Evolutionary conservation across 768 basidiomycete genomes (phyloP).

Genomic region (Epithele typhae): DNA sequence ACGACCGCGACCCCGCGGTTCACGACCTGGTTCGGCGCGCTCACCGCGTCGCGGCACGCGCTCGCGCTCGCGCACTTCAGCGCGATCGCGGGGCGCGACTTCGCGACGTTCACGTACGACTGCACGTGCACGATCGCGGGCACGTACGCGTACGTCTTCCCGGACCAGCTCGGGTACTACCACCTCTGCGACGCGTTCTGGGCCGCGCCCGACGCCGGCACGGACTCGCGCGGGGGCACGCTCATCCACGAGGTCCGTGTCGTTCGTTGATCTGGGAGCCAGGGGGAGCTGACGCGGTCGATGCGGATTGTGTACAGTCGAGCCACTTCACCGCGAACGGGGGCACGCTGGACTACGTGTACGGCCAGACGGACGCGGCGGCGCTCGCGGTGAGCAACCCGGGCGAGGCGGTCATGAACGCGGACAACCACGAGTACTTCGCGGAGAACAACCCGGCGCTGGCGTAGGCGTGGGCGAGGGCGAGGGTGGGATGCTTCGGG

Average conservation of each 20-base stretch:
- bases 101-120: conserved; percentile 24
- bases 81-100: conserved; percentile 30
- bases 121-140: conserved; percentile 33
- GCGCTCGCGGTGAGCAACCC: conserved; percentile 39
- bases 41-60: conserved; percentile 31
- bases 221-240: conserved; percentile 38
- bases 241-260: conserved; percentile 30
- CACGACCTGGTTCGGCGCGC: conserved; percentile 51
- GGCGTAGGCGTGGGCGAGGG: conserved; percentile 27
- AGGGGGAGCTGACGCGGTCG: too few relatives aligned
- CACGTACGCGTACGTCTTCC: conserved; percentile 41
- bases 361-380: conserved; percentile 40
- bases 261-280: too few relatives aligned
- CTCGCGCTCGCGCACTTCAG: conserved; percentile 37
- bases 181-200: conserved; percentile 49
- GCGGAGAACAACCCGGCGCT: conserved; percentile 44
- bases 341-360: conserved; percentile 42
- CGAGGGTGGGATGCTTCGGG: too few relatives aligned
- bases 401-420: conserved; percentile 34
- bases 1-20: conserved; percentile 37
- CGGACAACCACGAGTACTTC: conserved; percentile 45
- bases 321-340: conserved; percentile 43
- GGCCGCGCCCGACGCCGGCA: conserved; percentile 40
- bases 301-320: too few relatives aligned
- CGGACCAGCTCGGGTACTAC: conserved; percentile 35